Evolutionary conservation across 2,329 filamentous ascomycete species (phyloP).

Genomic region (Sclerotinia spermophila): DNA sequence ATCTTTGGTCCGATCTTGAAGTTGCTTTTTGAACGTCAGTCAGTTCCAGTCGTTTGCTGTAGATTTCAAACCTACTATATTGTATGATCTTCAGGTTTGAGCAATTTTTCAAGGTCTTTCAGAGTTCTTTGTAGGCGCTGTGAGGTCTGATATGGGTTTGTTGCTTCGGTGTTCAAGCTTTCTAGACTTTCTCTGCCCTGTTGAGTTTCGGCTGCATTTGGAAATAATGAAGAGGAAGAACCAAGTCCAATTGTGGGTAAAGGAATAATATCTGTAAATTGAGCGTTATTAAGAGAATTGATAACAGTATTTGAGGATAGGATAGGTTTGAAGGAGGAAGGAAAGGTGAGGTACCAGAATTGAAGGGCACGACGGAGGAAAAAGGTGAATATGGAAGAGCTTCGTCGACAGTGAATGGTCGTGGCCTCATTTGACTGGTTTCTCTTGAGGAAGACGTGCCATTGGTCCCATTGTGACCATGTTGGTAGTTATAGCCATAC

Average conservation of each 20-base stretch:
- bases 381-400: slow-evolving; percentile 80
- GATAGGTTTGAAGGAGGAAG: not conserved
- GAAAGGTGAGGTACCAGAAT: slow-evolving; percentile 54
- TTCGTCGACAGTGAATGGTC: slow-evolving; percentile 63
- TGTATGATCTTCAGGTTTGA: slow-evolving; percentile 68
- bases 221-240: slow-evolving; percentile 51
- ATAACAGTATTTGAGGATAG: slow-evolving; percentile 7
- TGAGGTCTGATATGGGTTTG: slow-evolving; percentile 54
- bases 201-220: slow-evolving; percentile 50
- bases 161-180: slow-evolving; percentile 67
- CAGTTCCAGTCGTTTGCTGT: not conserved
- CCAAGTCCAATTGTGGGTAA: slow-evolving; percentile 55
- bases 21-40: slow-evolving; percentile 45
- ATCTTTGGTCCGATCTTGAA: slow-evolving; percentile 50
- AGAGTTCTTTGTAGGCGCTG: slow-evolving; percentile 67
- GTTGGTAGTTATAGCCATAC: slow-evolving; percentile 2
- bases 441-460: not conserved
- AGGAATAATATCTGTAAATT: slow-evolving; percentile 58
- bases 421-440: slow-evolving; percentile 33
- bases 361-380: slow-evolving; percentile 74
- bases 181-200: slow-evolving; percentile 54
- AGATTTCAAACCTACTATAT: slow-evolving; percentile 43
- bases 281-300: slow-evolving; percentile 23
- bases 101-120: slow-evolving; percentile 68
- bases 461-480: slow-evolving; percentile 4